Percentiles rank a stretch among this genome's conserved stretches.
Evolutionary conservation across 1,284 basidiomycete genomes (phyloP).

Genomic region (Apiotrichum brassicae): DNA sequence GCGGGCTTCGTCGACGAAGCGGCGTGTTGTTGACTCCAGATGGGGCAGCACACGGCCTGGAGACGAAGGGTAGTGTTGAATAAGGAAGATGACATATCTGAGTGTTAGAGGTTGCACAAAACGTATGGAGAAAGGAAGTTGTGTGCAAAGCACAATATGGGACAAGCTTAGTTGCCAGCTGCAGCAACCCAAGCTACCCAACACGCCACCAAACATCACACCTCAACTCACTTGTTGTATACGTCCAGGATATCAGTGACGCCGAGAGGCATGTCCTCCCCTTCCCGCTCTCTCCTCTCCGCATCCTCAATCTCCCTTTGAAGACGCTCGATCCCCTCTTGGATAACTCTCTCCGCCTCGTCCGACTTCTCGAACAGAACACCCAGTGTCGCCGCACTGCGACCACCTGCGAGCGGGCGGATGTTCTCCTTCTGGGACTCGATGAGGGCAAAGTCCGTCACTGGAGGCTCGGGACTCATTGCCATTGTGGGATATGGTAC

Average conservation of each 20-base stretch:
- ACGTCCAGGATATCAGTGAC: constrained; percentile 49
- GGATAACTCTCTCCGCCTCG: constrained; percentile 46
- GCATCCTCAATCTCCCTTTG: constrained; percentile 44
- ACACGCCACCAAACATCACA: no score
- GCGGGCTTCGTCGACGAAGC: constrained; percentile 68
- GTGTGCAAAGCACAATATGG: no score
- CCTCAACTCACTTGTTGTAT: constrained; percentile 44
- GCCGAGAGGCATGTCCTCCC: constrained; percentile 54
- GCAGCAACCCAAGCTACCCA: neutral
- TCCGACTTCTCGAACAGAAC: constrained; percentile 46
- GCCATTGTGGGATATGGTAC: no score
- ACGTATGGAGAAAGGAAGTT: neutral
- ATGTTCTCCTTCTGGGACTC: constrained; percentile 60
- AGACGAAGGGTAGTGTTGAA: constrained; percentile 57
- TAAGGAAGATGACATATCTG: constrained; percentile 43
- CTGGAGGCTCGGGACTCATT: constrained; percentile 9
- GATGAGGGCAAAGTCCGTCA: constrained; percentile 48
- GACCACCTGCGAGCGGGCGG: constrained; percentile 52
- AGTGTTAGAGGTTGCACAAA: neutral
- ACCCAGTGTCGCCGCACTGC: constrained; percentile 54
- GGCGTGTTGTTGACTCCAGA: constrained; percentile 66
- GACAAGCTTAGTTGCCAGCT: no score
- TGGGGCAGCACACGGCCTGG: constrained; percentile 64
- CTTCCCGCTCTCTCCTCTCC: constrained; percentile 45
- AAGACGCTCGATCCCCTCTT: constrained; percentile 46